Evolutionary conservation across 2,329 filamentous ascomycete genomes (phyloP).

Genomic region (Cladorrhinum sp.): DNA sequence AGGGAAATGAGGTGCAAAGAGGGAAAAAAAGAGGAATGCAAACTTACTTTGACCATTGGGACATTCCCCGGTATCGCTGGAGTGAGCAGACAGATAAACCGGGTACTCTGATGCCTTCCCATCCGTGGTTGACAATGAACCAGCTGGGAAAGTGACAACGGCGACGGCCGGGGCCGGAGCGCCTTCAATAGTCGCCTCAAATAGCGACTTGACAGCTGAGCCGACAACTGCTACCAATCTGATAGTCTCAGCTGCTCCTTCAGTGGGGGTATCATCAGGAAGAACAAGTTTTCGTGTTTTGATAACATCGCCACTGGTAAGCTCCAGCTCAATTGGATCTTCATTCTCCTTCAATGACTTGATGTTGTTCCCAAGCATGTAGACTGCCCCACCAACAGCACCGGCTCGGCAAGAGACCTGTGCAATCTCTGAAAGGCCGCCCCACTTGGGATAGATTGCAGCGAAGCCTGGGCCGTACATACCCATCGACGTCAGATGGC

Average conservation of each 20-base stretch:
- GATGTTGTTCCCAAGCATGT: constrained; percentile 76
- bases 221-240: constrained; percentile 68
- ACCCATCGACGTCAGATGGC: constrained; percentile 82
- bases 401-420: constrained; percentile 89
- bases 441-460: constrained; percentile 89
- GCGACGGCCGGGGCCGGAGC: constrained; percentile 72
- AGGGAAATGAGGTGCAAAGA: constrained; percentile 14
- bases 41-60: constrained; percentile 85
- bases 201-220: constrained; percentile 62
- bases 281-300: constrained; percentile 54
- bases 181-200: constrained; percentile 69
- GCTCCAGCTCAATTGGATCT: constrained; percentile 27
- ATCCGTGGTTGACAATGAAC: constrained; percentile 38
- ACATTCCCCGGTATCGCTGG: constrained; percentile 90
- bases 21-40: constrained; percentile 21
- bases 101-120: constrained; percentile 42
- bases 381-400: constrained; percentile 86
- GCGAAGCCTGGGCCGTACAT: constrained; percentile 86
- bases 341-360: constrained; percentile 32
- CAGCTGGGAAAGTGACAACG: constrained; percentile 63
- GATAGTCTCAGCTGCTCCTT: constrained; percentile 40
- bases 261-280: constrained; percentile 34
- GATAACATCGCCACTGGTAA: constrained; percentile 58
- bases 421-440: constrained; percentile 80
- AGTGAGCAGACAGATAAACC: constrained; percentile 68